Evolutionary conservation across 768 basidiomycete genomes (phyloP).

Genomic region (Tricholoma sp.): DNA sequence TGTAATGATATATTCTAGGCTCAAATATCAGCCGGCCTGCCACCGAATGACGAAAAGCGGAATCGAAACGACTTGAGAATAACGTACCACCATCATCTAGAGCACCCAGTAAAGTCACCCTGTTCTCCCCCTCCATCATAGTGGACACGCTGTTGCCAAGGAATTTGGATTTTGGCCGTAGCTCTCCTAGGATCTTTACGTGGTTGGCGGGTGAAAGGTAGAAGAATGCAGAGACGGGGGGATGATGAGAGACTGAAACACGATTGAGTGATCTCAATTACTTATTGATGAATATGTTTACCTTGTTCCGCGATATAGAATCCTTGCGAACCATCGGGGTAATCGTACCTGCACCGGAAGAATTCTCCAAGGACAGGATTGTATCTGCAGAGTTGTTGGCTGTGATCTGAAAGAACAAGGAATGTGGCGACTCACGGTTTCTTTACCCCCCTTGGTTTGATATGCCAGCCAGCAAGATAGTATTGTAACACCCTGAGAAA

Average conservation of each 20-base stretch:
- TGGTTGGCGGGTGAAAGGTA: slow-evolving; percentile 91
- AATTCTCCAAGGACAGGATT: slow-evolving; percentile 98
- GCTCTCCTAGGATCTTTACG: slow-evolving; percentile 83
- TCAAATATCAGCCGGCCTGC: slow-evolving; percentile 2
- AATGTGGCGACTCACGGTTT: slow-evolving; percentile 68
- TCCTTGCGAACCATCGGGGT: slow-evolving; percentile 82
- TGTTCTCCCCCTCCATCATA: slow-evolving; percentile 93
- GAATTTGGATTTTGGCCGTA: slow-evolving; percentile 94
- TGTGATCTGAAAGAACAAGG: slow-evolving; percentile 4
- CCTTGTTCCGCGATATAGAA: slow-evolving; percentile 98
- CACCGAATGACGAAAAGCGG: not conserved
- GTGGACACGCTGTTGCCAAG: slow-evolving; percentile 96
- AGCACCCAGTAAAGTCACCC: slow-evolving; percentile 75
- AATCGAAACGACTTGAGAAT: slow-evolving; percentile 4
- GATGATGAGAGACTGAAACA: slow-evolving; percentile 85
- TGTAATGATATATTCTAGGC: slow-evolving; percentile 74
- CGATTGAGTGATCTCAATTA: not conserved
- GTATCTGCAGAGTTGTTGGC: slow-evolving; percentile 48
- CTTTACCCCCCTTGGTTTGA: slow-evolving; percentile 99
- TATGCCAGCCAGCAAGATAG: slow-evolving; percentile 99
- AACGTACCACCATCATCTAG: slow-evolving; percentile 82
- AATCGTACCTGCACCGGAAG: slow-evolving; percentile 94
- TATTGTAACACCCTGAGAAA: slow-evolving; percentile 90
- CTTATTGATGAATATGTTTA: slow-evolving; percentile 17
- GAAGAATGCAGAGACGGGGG: slow-evolving; percentile 92